phyloP scores from a whole-genome alignment of 257 asterid species.

The Jacaranda copaia region DNA sequence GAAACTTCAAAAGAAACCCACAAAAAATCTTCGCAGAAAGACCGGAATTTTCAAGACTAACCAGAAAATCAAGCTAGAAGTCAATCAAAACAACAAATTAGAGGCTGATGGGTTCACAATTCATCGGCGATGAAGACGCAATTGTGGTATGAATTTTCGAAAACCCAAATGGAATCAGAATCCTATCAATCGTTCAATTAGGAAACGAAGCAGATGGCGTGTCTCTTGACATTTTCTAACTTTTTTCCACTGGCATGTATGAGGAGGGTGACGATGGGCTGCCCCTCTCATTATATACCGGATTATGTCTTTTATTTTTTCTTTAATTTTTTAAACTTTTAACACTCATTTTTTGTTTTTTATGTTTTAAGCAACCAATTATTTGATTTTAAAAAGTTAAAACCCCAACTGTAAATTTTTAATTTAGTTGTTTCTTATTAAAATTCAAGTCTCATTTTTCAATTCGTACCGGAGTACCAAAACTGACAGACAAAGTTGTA shows the following conservation, averaged over 20 bases:
- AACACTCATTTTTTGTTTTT: neutral
- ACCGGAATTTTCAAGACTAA: constrained; percentile 10
- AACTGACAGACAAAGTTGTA: neutral
- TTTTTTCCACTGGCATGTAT: neutral
- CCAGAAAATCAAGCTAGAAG: constrained; percentile 31
- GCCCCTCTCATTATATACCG: constrained; percentile 32
- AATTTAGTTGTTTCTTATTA: too few relatives aligned
- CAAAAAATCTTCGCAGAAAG: constrained; percentile 5
- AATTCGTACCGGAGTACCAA: neutral
- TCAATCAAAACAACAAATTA: constrained; percentile 10
- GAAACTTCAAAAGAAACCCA: constrained; percentile 17
- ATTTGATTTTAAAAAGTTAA: too few relatives aligned
- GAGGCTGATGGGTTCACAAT: constrained; percentile 32
- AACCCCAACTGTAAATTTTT: neutral
- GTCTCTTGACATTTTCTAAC: constrained; percentile 31
- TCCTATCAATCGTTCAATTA: constrained; percentile 28
- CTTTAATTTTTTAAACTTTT: neutral
- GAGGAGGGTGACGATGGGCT: constrained; percentile 14
- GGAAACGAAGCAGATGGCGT: constrained; percentile 38
- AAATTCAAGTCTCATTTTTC: neutral
- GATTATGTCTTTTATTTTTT: neutral
- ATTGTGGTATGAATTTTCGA: neutral
- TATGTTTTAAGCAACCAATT: neutral
- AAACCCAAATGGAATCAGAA: constrained; percentile 31
- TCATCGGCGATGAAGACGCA: constrained; percentile 34